A percentile compares a stretch with the other conserved stretches of the same genome.
These are phyloP conservation scores for Petunia axillaris DNA, from an alignment of 257 asterid species.

Conservation along the genomic window DNA sequence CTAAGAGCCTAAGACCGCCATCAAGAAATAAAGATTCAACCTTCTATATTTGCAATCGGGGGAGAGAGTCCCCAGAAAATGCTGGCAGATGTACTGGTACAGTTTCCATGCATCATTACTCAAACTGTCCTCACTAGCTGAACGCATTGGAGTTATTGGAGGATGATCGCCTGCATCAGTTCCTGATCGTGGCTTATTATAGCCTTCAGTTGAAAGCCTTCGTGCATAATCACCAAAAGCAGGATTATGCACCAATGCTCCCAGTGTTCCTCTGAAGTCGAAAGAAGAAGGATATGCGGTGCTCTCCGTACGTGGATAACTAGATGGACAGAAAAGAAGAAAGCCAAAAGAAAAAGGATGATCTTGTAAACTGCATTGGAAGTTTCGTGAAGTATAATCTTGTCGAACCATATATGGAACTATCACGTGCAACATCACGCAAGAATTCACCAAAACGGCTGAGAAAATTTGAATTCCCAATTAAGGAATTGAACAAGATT, in stretches of 20 bases:
- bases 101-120: constrained; percentile 89
- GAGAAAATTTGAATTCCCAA: background rate
- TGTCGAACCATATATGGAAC: background rate
- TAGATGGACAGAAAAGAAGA: constrained; percentile 37
- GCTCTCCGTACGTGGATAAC: constrained; percentile 97
- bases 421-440: background rate
- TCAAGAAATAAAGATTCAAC: constrained; percentile 35
- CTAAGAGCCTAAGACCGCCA: background rate
- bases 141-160: constrained; percentile 89
- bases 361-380: constrained; percentile 13
- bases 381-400: background rate
- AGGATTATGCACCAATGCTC: constrained; percentile 55
- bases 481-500: background rate
- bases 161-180: constrained; percentile 94
- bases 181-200: constrained; percentile 75
- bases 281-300: constrained; percentile 91
- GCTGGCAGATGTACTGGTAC: constrained; percentile 84
- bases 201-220: constrained; percentile 61
- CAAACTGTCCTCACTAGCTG: constrained; percentile 76
- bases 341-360: constrained; percentile 20
- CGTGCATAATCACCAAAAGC: constrained; percentile 69
- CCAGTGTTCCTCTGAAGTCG: constrained; percentile 82
- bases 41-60: constrained; percentile 83
- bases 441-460: background rate
- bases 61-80: constrained; percentile 83